Evolutionary conservation across 208 protist genomes (phyloP), one percentile per base, ranked within the genome.

Genomic region (Crithidia sp.): DNA sequence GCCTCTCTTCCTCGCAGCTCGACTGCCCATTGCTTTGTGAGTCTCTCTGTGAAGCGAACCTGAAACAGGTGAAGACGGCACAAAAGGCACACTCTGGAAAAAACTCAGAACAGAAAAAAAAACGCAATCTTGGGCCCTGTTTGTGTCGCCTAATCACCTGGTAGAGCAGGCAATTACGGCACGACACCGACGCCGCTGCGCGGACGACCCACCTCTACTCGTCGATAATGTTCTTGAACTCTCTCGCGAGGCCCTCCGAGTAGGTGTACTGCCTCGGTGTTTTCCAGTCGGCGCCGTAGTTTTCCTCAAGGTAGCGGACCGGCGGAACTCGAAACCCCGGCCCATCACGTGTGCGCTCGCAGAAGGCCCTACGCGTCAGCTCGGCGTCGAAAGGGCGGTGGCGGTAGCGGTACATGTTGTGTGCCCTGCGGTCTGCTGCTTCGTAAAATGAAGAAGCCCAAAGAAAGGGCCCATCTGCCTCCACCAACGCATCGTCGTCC

Each of bases 371-470:
- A 7, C 47, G 37, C 8, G 71, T 43, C 13, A 95, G 72, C 36
- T 68, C 36, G 4, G 71, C 17, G 10, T 56, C 65, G 59, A 94
- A 95, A 0, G 88, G 83, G 5, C 53, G 40, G 57, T 97, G 88
- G 12, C 65, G 66, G 67, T 95, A 96, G 44, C 94, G 86, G 67
- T 97, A 97, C 91, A 96, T 97, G 7, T 79, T 71, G 59, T 95
- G 86, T 6, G 53, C 39, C 9, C 94, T 86, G 13, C 67, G 12
- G 3, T 39, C 62, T 3, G 90, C 77, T 13, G 80, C 45, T 55
- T 92, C 91, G 61, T 96, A 97, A 66, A 93, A 88, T 0, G 89
- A 89, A 9, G 90, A 85, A 16, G 78, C 79, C 92, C 94, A 97
- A 9, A 95, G 54, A 87, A 96, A 97, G 0, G 67, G 54, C 0